Conservation (phyloP, 169 alveolate species). For the Plasmodium coatneyi region DNA sequence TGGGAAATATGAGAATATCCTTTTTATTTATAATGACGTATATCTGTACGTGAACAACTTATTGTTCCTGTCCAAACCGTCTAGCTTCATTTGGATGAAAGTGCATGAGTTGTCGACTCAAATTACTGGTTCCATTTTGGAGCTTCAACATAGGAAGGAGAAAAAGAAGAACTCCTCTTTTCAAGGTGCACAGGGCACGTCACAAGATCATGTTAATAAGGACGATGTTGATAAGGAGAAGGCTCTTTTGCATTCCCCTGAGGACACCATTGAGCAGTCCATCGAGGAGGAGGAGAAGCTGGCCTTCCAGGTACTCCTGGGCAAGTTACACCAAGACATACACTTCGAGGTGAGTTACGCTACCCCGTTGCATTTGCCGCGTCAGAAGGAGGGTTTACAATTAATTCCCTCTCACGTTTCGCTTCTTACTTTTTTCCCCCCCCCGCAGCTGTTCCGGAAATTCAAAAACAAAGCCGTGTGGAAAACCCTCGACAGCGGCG, state of each 20-base stretch:
- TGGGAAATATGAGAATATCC: constrained; percentile 27
- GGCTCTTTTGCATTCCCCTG: background rate
- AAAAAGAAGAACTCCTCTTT: background rate
- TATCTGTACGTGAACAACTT: constrained; percentile 48
- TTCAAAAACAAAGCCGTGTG: constrained; percentile 85
- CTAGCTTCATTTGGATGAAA: constrained; percentile 68
- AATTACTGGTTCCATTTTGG: constrained; percentile 9
- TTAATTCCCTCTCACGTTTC: constrained; percentile 5
- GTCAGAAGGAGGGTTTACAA: background rate
- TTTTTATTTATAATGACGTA: constrained; percentile 40
- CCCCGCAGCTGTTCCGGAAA: constrained; percentile 76
- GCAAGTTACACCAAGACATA: constrained; percentile 44
- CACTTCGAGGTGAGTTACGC: constrained; percentile 51
- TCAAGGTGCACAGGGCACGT: background rate
- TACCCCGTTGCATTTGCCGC: background rate
- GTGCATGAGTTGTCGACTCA: constrained; percentile 45
- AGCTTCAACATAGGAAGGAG: constrained; percentile 34
- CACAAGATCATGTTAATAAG: background rate
- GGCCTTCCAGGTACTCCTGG: constrained; percentile 65
- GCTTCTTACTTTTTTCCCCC: background rate
- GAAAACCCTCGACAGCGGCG: constrained; percentile 85
- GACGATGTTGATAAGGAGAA: background rate
- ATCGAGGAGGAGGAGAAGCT: constrained; percentile 60
- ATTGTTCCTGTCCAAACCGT: constrained; percentile 56
- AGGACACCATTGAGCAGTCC: constrained; percentile 8